Evolutionary conservation across 2,329 filamentous ascomycete species (phyloP).

Genomic region (Botrytis paeoniae): DNA sequence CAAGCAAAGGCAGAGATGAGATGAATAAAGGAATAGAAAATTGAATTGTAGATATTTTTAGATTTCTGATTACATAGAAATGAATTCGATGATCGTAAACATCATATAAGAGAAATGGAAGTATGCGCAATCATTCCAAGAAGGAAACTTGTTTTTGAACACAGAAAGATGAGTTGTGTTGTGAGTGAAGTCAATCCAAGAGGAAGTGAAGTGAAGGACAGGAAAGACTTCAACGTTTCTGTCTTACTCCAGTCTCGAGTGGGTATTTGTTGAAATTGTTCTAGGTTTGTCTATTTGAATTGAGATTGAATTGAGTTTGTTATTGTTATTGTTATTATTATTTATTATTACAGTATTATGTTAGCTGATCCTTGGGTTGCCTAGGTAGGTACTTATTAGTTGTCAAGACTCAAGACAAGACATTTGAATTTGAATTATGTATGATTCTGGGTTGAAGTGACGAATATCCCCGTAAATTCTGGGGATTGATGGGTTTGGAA

Average conservation of each 20-base stretch:
- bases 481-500: background rate
- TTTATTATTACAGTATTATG: too few species aligned
- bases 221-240: background rate
- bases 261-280: background rate
- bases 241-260: background rate
- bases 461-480: background rate
- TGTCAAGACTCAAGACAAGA: background rate
- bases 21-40: background rate
- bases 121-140: background rate
- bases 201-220: background rate
- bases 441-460: background rate
- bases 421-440: background rate
- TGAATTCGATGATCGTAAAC: background rate
- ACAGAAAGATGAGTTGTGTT: background rate
- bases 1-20: background rate
- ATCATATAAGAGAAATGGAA: background rate
- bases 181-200: background rate
- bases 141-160: background rate
- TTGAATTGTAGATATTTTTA: background rate
- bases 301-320: background rate
- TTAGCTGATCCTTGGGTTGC: conserved; percentile 2
- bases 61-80: background rate
- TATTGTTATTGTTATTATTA: background rate
- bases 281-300: background rate
- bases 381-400: background rate